A percentile compares a stretch with the other conserved stretches of the same genome.
These are phyloP conservation scores for Solanum pimpinellifolium DNA, from an alignment of 257 asterid species.

Conservation along the genomic window DNA sequence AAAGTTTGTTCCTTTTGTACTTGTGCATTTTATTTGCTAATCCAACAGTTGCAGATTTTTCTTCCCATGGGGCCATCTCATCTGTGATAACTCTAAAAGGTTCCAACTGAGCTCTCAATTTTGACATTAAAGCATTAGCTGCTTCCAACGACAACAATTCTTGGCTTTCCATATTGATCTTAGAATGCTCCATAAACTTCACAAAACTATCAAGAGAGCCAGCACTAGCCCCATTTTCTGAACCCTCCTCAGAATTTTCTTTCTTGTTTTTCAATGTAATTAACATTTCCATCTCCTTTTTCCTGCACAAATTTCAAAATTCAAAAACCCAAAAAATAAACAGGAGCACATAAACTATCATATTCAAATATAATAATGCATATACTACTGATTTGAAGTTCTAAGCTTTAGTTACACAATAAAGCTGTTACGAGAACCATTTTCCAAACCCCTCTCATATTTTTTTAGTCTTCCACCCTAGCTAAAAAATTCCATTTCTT, in stretches of 20 bases:
- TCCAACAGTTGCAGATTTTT: conserved; percentile 57
- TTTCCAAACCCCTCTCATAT: background rate
- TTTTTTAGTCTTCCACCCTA: background rate
- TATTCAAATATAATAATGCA: background rate
- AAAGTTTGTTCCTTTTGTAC: conserved; percentile 69
- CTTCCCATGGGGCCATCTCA: conserved; percentile 77
- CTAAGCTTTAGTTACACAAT: background rate
- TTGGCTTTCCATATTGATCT: conserved; percentile 27
- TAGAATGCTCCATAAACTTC: conserved; percentile 29
- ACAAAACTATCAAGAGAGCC: conserved; percentile 22
- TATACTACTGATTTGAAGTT: background rate
- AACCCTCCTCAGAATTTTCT: conserved; percentile 20
- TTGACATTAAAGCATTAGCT: conserved; percentile 51
- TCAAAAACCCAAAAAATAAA: background rate
- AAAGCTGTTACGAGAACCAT: conserved; percentile 5
- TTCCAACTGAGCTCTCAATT: conserved; percentile 63
- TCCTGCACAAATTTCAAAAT: conserved; percentile 21
- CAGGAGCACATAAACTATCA: background rate
- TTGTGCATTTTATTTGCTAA: conserved; percentile 56
- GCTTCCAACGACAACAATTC: conserved; percentile 46
- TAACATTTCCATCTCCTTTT: conserved; percentile 46
- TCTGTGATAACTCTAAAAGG: conserved; percentile 72
- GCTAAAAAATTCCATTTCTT: conserved; percentile 10
- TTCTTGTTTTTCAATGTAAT: conserved; percentile 27
- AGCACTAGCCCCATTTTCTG: conserved; percentile 10